Evolutionary conservation across 768 basidiomycete species (phyloP).

Genomic region (Fibroporia radiculosa): DNA sequence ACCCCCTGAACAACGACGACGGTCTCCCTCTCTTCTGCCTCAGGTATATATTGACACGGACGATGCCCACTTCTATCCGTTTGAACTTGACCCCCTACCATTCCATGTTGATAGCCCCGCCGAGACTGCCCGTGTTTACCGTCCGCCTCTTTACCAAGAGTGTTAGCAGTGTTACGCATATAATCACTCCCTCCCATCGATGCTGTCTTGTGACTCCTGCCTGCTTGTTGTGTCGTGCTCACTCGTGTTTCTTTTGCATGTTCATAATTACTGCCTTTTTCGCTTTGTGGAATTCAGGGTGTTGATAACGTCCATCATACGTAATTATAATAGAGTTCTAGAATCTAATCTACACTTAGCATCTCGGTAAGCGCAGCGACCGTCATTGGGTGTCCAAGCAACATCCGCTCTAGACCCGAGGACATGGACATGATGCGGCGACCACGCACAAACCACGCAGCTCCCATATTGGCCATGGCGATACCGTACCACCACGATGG

Average conservation of each 20-base stretch:
- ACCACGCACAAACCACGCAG: no score
- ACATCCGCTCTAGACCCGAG: background rate
- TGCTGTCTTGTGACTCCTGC: constrained; percentile 11
- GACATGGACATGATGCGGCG: no score
- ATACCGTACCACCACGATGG: no score
- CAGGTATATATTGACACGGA: constrained; percentile 58
- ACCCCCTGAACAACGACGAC: constrained; percentile 42
- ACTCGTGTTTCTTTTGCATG: constrained; percentile 11
- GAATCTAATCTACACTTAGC: background rate
- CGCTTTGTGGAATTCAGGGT: constrained; percentile 14
- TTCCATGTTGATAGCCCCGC: constrained; percentile 48
- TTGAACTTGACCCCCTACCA: constrained; percentile 66
- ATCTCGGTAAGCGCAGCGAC: background rate
- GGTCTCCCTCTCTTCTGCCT: constrained; percentile 24
- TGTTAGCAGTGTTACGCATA: constrained; percentile 37
- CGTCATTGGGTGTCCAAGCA: background rate
- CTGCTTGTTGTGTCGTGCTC: constrained; percentile 9
- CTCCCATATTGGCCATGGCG: no score
- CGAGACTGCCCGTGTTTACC: constrained; percentile 28
- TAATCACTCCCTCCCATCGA: constrained; percentile 9
- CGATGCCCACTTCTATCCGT: constrained; percentile 54
- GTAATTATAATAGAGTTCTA: background rate
- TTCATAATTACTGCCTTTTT: constrained; percentile 14
- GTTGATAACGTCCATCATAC: constrained; percentile 9
- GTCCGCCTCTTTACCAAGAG: constrained; percentile 43